A percentile compares a stretch with the other conserved stretches of the same genome.
phyloP scores from a whole-genome alignment of 371 early-diverging fungal genomes.

The Rhizopus stolonifer region DNA sequence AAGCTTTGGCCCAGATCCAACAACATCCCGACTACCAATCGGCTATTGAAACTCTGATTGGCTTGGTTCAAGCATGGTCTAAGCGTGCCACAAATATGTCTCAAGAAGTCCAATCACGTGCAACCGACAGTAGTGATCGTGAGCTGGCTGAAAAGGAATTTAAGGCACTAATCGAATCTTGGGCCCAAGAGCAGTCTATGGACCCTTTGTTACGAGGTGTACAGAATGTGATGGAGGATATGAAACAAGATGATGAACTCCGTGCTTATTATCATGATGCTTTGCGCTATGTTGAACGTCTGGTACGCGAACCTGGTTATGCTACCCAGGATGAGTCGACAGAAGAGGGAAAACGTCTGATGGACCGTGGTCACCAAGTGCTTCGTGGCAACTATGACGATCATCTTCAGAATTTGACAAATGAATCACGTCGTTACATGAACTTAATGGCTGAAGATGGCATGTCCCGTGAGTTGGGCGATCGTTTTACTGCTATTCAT shows the following conservation, averaged over 20 bases:
- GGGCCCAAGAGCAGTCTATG: slow-evolving; percentile 53
- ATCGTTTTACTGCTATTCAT: slow-evolving; percentile 30
- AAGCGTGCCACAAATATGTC: slow-evolving; percentile 25
- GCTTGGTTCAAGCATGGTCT: slow-evolving; percentile 40
- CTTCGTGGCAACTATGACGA: slow-evolving; percentile 25
- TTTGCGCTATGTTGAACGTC: slow-evolving; percentile 19
- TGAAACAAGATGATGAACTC: slow-evolving; percentile 34
- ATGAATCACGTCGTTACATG: slow-evolving; percentile 21
- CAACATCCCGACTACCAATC: slow-evolving; percentile 52
- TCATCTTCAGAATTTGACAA: slow-evolving; percentile 20
- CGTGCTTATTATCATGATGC: slow-evolving; percentile 34
- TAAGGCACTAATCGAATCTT: slow-evolving; percentile 52
- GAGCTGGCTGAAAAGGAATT: slow-evolving; percentile 41
- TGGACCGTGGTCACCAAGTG: slow-evolving; percentile 23
- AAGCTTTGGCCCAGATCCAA: slow-evolving; percentile 47
- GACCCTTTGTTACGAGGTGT: slow-evolving; percentile 42
- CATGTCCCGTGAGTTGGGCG: slow-evolving; percentile 28
- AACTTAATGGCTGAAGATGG: slow-evolving; percentile 37
- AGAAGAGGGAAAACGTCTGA: slow-evolving; percentile 30
- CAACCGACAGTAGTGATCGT: slow-evolving; percentile 9
- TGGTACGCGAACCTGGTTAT: slow-evolving; percentile 33
- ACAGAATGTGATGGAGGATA: slow-evolving; percentile 30
- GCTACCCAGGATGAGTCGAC: slow-evolving; percentile 25
- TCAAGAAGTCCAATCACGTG: slow-evolving; percentile 9
- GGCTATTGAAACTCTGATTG: slow-evolving; percentile 45